These are phyloP conservation scores for Phlyctochytrium planicorne DNA, from an alignment of 192 early-diverging fungal genomes.

Conservation along the genomic window DNA sequence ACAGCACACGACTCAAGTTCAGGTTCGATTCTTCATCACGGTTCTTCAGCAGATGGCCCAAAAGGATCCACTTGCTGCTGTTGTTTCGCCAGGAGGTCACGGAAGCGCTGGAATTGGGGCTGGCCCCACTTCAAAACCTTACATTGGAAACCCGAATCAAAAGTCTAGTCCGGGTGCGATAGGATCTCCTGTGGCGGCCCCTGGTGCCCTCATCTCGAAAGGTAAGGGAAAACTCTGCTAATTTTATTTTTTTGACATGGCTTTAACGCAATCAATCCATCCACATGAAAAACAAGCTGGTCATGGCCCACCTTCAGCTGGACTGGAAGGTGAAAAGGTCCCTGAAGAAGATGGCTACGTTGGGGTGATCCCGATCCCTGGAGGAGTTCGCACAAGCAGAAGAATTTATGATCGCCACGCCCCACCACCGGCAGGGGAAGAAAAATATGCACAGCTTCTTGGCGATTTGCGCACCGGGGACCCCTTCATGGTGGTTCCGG, in stretches of 20 bases:
- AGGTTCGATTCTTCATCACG: slow-evolving; percentile 92
- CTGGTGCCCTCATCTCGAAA: background rate
- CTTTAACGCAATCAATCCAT: no score
- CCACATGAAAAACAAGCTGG: no score
- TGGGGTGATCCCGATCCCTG: slow-evolving; percentile 6
- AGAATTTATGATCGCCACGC: slow-evolving; percentile 59
- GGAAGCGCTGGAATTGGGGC: slow-evolving; percentile 1
- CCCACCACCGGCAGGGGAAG: slow-evolving; percentile 29
- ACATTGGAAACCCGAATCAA: background rate
- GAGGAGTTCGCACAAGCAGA: slow-evolving; percentile 19
- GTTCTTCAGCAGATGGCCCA: slow-evolving; percentile 92
- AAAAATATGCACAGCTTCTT: slow-evolving; percentile 32
- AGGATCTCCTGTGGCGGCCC: background rate
- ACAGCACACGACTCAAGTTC: slow-evolving; percentile 85
- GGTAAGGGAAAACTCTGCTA: background rate
- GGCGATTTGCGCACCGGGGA: slow-evolving; percentile 8
- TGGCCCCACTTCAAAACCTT: background rate
- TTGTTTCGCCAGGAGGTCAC: slow-evolving; percentile 4
- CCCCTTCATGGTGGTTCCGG: background rate
- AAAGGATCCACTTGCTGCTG: slow-evolving; percentile 59
- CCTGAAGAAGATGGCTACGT: slow-evolving; percentile 26
- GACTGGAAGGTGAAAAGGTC: slow-evolving; percentile 3
- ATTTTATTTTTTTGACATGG: background rate
- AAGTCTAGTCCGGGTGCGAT: background rate
- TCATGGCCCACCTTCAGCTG: slow-evolving; percentile 6